Conservation (phyloP, 805 yeast species). For the Schwanniomyces vanrijiae region DNA sequence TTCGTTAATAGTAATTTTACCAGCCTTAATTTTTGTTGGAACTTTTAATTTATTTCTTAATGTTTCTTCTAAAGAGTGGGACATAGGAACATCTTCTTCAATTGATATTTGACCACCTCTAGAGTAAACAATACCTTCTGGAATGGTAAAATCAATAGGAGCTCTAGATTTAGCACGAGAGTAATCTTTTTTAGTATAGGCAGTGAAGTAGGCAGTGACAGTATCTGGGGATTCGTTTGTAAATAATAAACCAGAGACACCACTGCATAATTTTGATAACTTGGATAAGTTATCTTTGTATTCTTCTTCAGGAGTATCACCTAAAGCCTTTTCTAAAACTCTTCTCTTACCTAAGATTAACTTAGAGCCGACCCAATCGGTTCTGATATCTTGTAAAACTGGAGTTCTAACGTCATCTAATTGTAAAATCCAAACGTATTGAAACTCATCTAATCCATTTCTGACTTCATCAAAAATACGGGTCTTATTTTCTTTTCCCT, state of each 20-base stretch:
- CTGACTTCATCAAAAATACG: constrained; percentile 90
- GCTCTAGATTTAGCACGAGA: constrained; percentile 87
- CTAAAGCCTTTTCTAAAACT: constrained; percentile 90
- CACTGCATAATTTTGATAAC: constrained; percentile 61
- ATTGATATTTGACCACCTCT: constrained; percentile 89
- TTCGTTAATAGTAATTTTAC: constrained; percentile 76
- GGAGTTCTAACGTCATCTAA: constrained; percentile 95
- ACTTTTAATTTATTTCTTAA: constrained; percentile 84
- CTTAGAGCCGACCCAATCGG: constrained; percentile 90
- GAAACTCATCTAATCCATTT: constrained; percentile 71
- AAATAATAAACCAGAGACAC: constrained; percentile 84
- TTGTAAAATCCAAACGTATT: constrained; percentile 80
- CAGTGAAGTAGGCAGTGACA: constrained; percentile 83
- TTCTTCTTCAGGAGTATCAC: constrained; percentile 85
- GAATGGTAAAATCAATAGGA: constrained; percentile 81
- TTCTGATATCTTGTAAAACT: constrained; percentile 88
- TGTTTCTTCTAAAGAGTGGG: constrained; percentile 93
- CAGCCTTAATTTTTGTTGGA: constrained; percentile 87
- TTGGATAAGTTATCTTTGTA: constrained; percentile 80
- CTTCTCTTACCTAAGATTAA: constrained; percentile 88
- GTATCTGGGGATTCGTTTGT: constrained; percentile 87
- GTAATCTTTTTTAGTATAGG: constrained; percentile 77
- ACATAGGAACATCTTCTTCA: constrained; percentile 95
- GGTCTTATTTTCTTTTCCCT: constrained; percentile 90
- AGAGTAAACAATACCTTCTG: constrained; percentile 88